Evolutionary conservation across 2,329 filamentous ascomycete species (phyloP), one percentile per base, ranked within the genome.

Genomic region (Magnaporthiopsis rhizophila): DNA sequence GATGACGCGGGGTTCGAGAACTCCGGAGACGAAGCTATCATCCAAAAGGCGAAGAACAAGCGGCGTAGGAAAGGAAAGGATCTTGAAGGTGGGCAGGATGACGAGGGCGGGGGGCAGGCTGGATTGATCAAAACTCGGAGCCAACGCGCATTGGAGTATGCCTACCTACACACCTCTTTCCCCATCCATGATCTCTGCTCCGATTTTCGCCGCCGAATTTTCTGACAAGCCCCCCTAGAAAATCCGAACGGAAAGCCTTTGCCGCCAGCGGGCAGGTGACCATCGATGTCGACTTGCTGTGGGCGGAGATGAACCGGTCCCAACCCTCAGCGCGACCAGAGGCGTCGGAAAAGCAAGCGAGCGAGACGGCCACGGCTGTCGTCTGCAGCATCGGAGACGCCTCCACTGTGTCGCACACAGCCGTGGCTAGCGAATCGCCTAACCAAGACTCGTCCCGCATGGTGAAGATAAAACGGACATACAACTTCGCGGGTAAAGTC

Each of bases 401-500:
- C 32, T 28, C 24, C 28, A 24, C 56, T 32, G 57, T 38, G 32
- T n/a, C 21, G 21, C 62, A 57, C 12, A 64, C 58, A 68, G 68
- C 15, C 61, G 66, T 6, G 65, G 66, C 62, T 68, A 66, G 12
- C 67, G 68, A 36, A 65, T 67, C 62, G 62, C 69, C 68, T n/a
- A 65, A 62, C 28, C 65, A 66, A 38, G 73, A 74, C 1, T 61
- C 72, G 6, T 68, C 75, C 2, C 73, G 76, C 6, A 80, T 80
- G 76, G 80, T 91, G 69, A 83, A 82, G 66, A 88, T 92, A 66
- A 89, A 87, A 69, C 86, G 88, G 36, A 88, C 85, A 18, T 91
- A 90, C 75, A 89, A 88, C 69, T 92, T 92, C 69, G 89, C 89
- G 50, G 89, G 89, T 36, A 85, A 89, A 70, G 81, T 88, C 15